Conservation (phyloP, 2,329 filamentous ascomycete genomes). For the Claviceps sp. region DNA sequence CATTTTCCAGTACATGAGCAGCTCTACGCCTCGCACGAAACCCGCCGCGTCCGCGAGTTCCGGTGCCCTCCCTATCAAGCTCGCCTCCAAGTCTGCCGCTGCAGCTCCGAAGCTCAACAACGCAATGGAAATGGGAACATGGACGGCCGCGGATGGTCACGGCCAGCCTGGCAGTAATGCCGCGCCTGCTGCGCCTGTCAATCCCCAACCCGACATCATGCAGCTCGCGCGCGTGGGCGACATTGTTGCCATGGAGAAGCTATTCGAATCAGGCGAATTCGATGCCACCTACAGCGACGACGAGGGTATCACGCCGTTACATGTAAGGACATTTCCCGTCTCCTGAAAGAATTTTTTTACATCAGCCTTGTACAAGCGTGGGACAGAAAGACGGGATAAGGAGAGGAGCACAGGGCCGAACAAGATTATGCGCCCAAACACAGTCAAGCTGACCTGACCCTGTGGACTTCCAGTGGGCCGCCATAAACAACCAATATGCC, state of each 20-base stretch:
- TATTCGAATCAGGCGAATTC: slow-evolving; percentile 72
- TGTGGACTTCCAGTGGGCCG: slow-evolving; percentile 67
- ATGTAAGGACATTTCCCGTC: slow-evolving; percentile 44
- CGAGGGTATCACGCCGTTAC: slow-evolving; percentile 88
- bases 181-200: slow-evolving; percentile 5
- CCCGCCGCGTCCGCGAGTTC: slow-evolving; percentile 24
- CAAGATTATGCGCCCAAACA: background rate
- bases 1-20: slow-evolving; percentile 24
- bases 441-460: background rate
- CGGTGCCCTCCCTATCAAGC: slow-evolving; percentile 30
- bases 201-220: slow-evolving; percentile 70
- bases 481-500: slow-evolving; percentile 96
- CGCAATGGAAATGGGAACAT: slow-evolving; percentile 40
- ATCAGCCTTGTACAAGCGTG: background rate
- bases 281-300: slow-evolving; percentile 76
- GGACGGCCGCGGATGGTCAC: slow-evolving; percentile 26
- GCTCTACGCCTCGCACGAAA: slow-evolving; percentile 22
- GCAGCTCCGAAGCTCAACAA: slow-evolving; percentile 43
- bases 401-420: background rate
- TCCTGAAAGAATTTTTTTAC: background rate
- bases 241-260: slow-evolving; percentile 70
- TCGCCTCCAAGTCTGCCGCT: slow-evolving; percentile 38
- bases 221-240: slow-evolving; percentile 84
- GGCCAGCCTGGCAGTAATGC: background rate
- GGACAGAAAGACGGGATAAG: background rate